Base-by-base conservation (phyloP, 305 asterid genomes). In the Fraxinus platypoda region DNA sequence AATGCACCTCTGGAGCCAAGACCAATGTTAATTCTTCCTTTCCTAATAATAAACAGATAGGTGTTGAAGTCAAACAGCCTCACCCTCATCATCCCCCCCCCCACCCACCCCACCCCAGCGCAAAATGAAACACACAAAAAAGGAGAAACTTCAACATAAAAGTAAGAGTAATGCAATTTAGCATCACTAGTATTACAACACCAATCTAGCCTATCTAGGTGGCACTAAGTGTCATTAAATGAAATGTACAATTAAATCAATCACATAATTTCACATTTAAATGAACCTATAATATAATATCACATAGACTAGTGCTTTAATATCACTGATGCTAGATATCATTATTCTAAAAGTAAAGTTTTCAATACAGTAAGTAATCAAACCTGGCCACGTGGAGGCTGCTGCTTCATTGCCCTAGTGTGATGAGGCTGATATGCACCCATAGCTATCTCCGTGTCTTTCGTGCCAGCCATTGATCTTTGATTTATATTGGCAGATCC, bases 401-500 rank as follows among this genome's bases (percentile, higher is more conserved):
- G 82, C 75, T 84, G 86, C 85, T 89, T 89, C 82, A 80, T 85
- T 41, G 83, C 84, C 97, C 97, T 90, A 7, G 93, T 84, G 79
- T 90, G 91, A 80, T 92, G 91, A 59, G 97, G 97, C 88, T 95
- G 99, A 91, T 94, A 95, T 46, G 98, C 94, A 73, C 99, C 99
- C 99, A 93, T 95, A 59, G 98, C 98, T 71, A 94, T 93, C 90
- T 95, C 99, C 1, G 98, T 92, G 89, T 95, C 99, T 82, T 91
- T 95, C 3, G 98, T 81, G 73, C 98, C 98, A 78, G 98, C 99
- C 97, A 94, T 90, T 8, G 99, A 95, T 87, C 99, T 89, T 84
- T 95, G 98, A 84, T 95, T 95, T 82, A 95, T 90, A 87, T 94
- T 95, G 80, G 99, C 99, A 17, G 99, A 95, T 57, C 99, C 99